phyloP scores from a whole-genome alignment of 129 eudicot genomes.

The Erigeron canadensis region DNA sequence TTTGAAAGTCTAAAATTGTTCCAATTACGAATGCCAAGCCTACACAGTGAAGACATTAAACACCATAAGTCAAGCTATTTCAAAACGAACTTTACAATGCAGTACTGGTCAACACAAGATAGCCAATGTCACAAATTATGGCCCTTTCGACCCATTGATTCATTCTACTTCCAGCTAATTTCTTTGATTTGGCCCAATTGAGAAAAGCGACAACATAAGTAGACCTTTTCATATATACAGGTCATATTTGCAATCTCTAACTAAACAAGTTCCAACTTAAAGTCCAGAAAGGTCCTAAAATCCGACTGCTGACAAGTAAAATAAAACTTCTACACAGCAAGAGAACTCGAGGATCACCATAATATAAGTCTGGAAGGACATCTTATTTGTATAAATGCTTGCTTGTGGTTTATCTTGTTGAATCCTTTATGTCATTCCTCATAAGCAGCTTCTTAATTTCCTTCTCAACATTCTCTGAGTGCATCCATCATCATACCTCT shows the following conservation, averaged over 20 bases:
- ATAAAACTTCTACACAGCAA: slow-evolving; percentile 1
- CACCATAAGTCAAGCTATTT: background rate
- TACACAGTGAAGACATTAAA: slow-evolving; percentile 17
- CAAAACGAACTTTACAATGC: background rate
- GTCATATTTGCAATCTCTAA: no score
- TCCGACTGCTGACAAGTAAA: background rate
- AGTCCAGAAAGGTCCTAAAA: background rate
- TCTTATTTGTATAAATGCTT: slow-evolving; percentile 23
- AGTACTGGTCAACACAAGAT: background rate
- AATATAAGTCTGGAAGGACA: background rate
- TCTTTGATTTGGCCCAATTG: no score
- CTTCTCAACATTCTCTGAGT: slow-evolving; percentile 77
- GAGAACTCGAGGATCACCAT: background rate
- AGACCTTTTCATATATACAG: no score
- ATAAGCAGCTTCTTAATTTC: slow-evolving; percentile 76
- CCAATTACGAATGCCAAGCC: slow-evolving; percentile 64
- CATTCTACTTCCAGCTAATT: no score
- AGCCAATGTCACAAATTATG: background rate
- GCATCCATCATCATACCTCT: slow-evolving; percentile 83
- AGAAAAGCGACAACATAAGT: no score
- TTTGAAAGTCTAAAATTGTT: no score
- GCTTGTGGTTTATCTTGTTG: slow-evolving; percentile 77
- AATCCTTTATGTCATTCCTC: slow-evolving; percentile 82
- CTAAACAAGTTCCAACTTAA: background rate
- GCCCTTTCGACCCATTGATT: no score